Base-by-base conservation (phyloP, 495 filamentous ascomycete species). In the Aspergillus saccharolyticus region DNA sequence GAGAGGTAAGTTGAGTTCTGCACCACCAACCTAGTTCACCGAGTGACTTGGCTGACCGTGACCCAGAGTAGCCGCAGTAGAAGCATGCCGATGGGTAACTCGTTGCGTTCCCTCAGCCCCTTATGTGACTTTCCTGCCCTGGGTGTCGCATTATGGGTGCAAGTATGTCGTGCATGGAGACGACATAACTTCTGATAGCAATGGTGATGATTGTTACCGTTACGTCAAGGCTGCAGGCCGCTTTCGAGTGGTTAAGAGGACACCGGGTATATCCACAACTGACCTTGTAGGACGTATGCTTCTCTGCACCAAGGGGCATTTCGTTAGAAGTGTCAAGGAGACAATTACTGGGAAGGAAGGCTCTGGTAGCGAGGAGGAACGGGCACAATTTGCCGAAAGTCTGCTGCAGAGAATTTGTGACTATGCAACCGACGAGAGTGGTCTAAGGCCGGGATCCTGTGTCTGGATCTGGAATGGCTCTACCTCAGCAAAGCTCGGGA, bases 201-300 rank as follows among this genome's bases (percentile, higher is more conserved):
- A 82, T 44, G 91, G 94, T 9, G 84, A 96, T 66, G 94, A 99
- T 73, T 97, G 95, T 74, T 99, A 99, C 72, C 85, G 95, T 59
- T 96, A 88, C 68, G 94, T 99, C 53, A 97, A 97, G 71, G 85
- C 85, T 21, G 93, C 91, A 15, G 86, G 86, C 18, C 83, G 94
- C 8, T 97, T 99, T 79, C 86, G 88, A 66, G 89, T 97, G 15
- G 94, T 99, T 18, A 93, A 92, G 73, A 79, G 94, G n/a, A 97
- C 95, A 0, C 93, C 93, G 0, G 90, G 90, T 30, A 99, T 99
- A 59, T 95, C 89, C 4, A 99, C 94, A 1, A 99, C 94, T 2
- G 95, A 99, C 65, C 81, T 99, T 8, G 94, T 99, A 42, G 94
- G 95, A 2, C 84, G 94, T 54, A 99, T 99, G 95, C 79, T 99